Evolutionary conservation across 139 green algal species (phyloP), one percentile per base, ranked within the genome.

Genomic region (Edaphochlamys debaryana): DNA sequence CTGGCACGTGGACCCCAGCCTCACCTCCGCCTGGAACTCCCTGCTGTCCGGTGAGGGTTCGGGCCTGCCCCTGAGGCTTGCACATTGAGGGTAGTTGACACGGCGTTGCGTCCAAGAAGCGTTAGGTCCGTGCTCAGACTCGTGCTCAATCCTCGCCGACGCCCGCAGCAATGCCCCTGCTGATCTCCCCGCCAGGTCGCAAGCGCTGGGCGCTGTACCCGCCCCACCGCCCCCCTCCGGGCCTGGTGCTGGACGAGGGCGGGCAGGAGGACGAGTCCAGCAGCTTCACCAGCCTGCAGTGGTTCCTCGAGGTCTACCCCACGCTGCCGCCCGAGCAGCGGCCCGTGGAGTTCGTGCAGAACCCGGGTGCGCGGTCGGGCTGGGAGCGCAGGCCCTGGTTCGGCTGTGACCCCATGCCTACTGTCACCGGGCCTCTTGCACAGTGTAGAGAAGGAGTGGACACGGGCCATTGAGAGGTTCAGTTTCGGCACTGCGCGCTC

Each of bases 1-100:
- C 0, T 96, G 94, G 78, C 93, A 96, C 69, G 75, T 94, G 22
- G 96, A 99, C 86, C 96, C 96, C 40, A 96, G 96, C 23, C 79
- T 91, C 34, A 99, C 95, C 9, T 95, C 79, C 37, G 97, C 97
- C 15, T 99, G 96, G 96, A 99, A 99, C 77, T 94, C 95, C 3
- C 95, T 98, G 37, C 80, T 98, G 48, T 69, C 76, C 20, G 96
- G 95, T 77, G 67, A 8, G 76, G 56, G n/a, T n/a, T n/a, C n/a
- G n/a, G n/a, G n/a, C n/a, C n/a, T n/a, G n/a, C n/a, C n/a, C n/a
- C n/a, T n/a, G n/a, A n/a, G n/a, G n/a, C 17, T 60, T 29, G 20
- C 17, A 20, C 17, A 20, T 60, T 20, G 32, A 20, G 11, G 32
- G 67, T 52, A n/a, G n/a, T n/a, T n/a, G n/a, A n/a, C n/a, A n/a